Evolutionary conservation across 2,329 filamentous ascomycete species (phyloP).

Genomic region (Celoporthe dispersa): DNA sequence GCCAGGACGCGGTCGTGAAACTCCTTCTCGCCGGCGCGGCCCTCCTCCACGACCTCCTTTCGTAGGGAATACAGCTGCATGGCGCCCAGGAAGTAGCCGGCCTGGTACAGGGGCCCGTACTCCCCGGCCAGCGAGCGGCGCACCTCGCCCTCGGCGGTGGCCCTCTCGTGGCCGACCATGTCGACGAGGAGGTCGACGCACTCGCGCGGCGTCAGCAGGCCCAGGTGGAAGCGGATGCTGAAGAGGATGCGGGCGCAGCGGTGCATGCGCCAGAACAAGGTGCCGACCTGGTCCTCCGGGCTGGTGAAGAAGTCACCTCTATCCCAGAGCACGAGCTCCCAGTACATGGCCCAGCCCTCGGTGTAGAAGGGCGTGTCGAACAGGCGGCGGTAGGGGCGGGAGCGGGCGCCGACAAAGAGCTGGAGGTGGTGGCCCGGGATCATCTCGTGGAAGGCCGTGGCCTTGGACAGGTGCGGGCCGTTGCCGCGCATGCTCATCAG

Average conservation of each 20-base stretch:
- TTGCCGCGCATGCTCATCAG: constrained; percentile 65
- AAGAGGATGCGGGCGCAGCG: constrained; percentile 64
- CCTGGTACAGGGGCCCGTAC: constrained; percentile 63
- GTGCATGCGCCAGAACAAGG: constrained; percentile 67
- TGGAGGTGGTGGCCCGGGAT: constrained; percentile 64
- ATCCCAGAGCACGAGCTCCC: constrained; percentile 63
- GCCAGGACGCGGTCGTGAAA: constrained; percentile 60
- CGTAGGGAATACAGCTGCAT: constrained; percentile 58
- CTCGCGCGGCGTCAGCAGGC: constrained; percentile 55
- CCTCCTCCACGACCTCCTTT: constrained; percentile 48
- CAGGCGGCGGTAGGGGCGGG: constrained; percentile 53
- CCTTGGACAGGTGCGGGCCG: constrained; percentile 59
- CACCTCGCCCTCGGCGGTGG: constrained; percentile 64
- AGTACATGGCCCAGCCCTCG: constrained; percentile 66
- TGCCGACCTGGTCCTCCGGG: constrained; percentile 58
- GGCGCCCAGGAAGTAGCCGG: constrained; percentile 63
- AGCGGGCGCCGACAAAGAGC: constrained; percentile 51
- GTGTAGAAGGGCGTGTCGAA: constrained; percentile 63
- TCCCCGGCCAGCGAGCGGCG: constrained; percentile 59
- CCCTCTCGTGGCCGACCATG: constrained; percentile 61
- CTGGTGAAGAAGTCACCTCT: constrained; percentile 54
- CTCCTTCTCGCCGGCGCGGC: constrained; percentile 49
- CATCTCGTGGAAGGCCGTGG: constrained; percentile 66
- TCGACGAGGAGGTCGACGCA: constrained; percentile 62
- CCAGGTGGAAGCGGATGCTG: constrained; percentile 62